A percentile compares a stretch with the other conserved stretches of the same genome.
phyloP scores from a whole-genome alignment of 2,329 filamentous ascomycete species.

The Elsinoe australis region DNA sequence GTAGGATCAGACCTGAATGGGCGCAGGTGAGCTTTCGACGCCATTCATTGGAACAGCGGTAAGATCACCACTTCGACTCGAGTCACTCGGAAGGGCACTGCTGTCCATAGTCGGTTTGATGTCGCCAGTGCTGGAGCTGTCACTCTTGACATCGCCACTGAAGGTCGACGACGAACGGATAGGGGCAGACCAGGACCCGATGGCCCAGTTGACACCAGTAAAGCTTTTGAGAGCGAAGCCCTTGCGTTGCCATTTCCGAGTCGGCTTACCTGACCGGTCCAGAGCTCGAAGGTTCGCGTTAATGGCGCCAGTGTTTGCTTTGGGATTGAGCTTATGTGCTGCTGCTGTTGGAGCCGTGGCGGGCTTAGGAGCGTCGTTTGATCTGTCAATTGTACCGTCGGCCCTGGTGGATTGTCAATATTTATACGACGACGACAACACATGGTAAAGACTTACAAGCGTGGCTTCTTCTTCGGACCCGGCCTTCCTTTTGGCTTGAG shows the following conservation, averaged over 20 bases:
- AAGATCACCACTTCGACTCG: constrained; percentile 47
- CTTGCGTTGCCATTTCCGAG: constrained; percentile 82
- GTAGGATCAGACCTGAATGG: constrained; percentile 36
- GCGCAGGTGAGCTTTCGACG: constrained; percentile 32
- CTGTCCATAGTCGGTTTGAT: constrained; percentile 50
- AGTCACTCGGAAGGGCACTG: constrained; percentile 53
- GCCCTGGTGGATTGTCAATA: constrained; percentile 34
- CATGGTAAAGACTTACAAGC: constrained; percentile 60
- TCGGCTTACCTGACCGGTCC: constrained; percentile 84
- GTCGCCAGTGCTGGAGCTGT: constrained; percentile 49
- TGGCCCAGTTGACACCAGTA: constrained; percentile 75
- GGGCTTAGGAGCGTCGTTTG: constrained; percentile 27
- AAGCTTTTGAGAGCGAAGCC: constrained; percentile 84
- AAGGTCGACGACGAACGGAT: constrained; percentile 35
- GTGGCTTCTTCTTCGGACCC: constrained; percentile 91
- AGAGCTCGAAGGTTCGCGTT: constrained; percentile 92
- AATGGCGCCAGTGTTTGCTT: constrained; percentile 94
- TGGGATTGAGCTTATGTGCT: constrained; percentile 82
- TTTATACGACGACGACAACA: background rate
- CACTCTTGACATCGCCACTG: constrained; percentile 54
- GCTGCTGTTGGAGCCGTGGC: constrained; percentile 30
- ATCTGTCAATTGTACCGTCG: constrained; percentile 42
- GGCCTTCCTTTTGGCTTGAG: constrained; percentile 70
- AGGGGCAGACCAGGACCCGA: constrained; percentile 77
- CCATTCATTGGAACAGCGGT: constrained; percentile 26